Evolutionary conservation across 352 stramenopile species (phyloP), one percentile per base, ranked within the genome.

Genomic region (Saprolegnia parasitica): DNA sequence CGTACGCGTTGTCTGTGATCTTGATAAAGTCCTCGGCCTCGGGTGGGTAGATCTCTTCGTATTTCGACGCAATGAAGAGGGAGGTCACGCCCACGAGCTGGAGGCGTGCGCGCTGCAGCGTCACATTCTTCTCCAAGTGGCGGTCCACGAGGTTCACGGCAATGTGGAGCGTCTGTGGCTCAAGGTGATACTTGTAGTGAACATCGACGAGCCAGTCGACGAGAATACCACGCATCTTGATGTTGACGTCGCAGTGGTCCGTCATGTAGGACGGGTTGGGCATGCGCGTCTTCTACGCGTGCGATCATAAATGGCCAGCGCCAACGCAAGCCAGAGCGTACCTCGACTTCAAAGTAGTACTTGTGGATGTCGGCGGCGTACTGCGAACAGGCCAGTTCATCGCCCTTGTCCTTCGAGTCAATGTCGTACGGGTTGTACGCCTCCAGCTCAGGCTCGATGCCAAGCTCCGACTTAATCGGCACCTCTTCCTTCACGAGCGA

Each of bases 151-250:
- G 73, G 39, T 89, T 80, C 55, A 93, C 76, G n/a, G 86, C 85
- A 67, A 96, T 88, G 72, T 95, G 86, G 24, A 96, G 73, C 20
- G 87, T 95, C 73, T 95, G 84, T 0, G 83, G 77, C 21, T 88
- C 70, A 52, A 96, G 35, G 26, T 83, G 77, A 71, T 93, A 96
- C 77, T 95, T 93, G 77, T 78, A 83, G 71, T 93, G 85, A 0
- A 96, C 87, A 47, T 95, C 87, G 8, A 99, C 93, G 39, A 99
- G 88, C 98, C 98, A 99, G 81, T 99, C 97, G 46, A 99, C 90
- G 42, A 99, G 87, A 65, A 99, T 99, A 21, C 96, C 90, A 52
- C 97, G 88, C 98, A 99, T 99, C 73, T 98, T 98, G 58, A 97
- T 89, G 79, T 99, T 99, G 76, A 99, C 97, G 73, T 99, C 96